Evolutionary conservation across 495 filamentous ascomycete species (phyloP).

Genomic region (Rhizodiscina lignyota): DNA sequence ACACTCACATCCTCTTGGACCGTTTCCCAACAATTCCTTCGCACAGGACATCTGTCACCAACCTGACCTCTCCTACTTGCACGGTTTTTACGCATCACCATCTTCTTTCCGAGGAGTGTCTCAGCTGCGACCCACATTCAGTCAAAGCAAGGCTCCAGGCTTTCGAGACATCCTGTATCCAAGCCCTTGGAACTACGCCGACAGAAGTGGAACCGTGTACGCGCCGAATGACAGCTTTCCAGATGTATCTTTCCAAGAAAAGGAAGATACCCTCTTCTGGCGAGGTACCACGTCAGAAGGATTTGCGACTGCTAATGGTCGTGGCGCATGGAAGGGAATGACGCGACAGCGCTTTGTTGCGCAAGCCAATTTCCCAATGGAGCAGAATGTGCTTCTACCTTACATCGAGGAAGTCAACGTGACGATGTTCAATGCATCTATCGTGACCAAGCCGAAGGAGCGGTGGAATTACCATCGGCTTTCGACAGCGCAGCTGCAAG

Average conservation of each 20-base stretch:
- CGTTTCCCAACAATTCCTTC: constrained; percentile 42
- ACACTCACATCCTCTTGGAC: constrained; percentile 52
- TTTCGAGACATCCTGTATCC: constrained; percentile 36
- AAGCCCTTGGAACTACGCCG: constrained; percentile 21
- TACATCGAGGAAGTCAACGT: constrained; percentile 4
- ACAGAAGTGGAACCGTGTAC: constrained; percentile 16
- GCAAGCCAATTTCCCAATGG: constrained; percentile 29
- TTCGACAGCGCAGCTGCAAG: constrained; percentile 6
- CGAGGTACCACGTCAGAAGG: constrained; percentile 33
- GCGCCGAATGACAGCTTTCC: constrained; percentile 11
- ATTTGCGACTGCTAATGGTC: constrained; percentile 22
- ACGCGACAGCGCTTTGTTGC: constrained; percentile 40
- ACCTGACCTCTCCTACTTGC: constrained; percentile 56
- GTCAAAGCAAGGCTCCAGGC: constrained; percentile 47
- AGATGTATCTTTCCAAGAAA: constrained; percentile 14
- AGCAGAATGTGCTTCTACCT: constrained; percentile 21
- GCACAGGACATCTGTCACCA: constrained; percentile 61
- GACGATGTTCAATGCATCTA: constrained; percentile 5
- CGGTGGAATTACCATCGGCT: no score
- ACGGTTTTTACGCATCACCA: constrained; percentile 52
- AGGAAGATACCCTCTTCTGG: constrained; percentile 18
- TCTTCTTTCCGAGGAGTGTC: constrained; percentile 43
- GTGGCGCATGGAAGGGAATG: constrained; percentile 37
- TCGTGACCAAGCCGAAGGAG: no score
- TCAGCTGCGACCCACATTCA: constrained; percentile 56